Evolutionary conservation across 306 rosid species (phyloP).

Genomic region (apple (Malus domestica)): ASM211411v1 NC_041798.1:26386001-26386500

Average conservation of each 20-base stretch:
- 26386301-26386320: background rate
- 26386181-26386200: conserved; percentile 54
- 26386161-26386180: conserved; percentile 55
- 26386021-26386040: background rate
- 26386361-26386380: conserved; percentile 50
- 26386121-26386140: conserved; percentile 50
- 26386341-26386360: conserved; percentile 56
- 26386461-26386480: conserved; percentile 45
- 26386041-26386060: conserved; percentile 20
- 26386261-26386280: background rate
- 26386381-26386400: conserved; percentile 43
- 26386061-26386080: conserved; percentile 54
- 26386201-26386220: conserved; percentile 46
- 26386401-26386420: conserved; percentile 49
- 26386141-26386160: conserved; percentile 52
- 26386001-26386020: background rate
- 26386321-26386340: conserved; percentile 56
- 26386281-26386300: background rate
- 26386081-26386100: conserved; percentile 45
- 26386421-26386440: conserved; percentile 57
- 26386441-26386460: conserved; percentile 52
- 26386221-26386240: conserved; percentile 60
- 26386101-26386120: conserved; percentile 46
- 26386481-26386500: conserved; percentile 24
- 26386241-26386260: background rate